phyloP scores from a whole-genome alignment of 345 rosid genomes.

The Acer yangbiense region DNA sequence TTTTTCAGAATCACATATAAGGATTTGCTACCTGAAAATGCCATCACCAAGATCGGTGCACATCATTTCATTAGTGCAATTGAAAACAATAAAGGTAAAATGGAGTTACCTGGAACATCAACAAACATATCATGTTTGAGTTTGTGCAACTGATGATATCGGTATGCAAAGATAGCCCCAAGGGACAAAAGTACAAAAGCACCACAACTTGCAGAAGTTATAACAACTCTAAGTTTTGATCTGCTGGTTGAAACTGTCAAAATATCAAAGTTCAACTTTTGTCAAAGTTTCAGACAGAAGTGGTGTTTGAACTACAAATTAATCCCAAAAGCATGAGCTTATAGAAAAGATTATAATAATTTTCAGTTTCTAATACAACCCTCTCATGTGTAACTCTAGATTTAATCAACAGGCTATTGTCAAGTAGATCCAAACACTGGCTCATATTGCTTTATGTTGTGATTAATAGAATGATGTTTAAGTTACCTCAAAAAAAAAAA shows the following conservation, averaged over 20 bases:
- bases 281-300: background rate
- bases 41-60: background rate
- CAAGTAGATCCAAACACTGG: background rate
- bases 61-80: background rate
- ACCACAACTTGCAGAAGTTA: constrained; percentile 54
- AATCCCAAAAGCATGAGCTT: background rate
- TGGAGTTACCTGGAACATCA: constrained; percentile 72
- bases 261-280: constrained; percentile 3
- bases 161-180: constrained; percentile 51
- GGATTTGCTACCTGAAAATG: background rate
- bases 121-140: constrained; percentile 53
- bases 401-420: background rate
- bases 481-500: background rate
- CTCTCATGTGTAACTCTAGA: background rate
- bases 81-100: constrained; percentile 3
- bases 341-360: background rate
- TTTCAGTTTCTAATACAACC: background rate
- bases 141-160: constrained; percentile 46
- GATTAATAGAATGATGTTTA: background rate
- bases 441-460: background rate
- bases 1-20: background rate
- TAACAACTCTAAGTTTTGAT: constrained; percentile 57
- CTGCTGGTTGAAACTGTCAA: constrained; percentile 56
- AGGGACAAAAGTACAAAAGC: constrained; percentile 50
- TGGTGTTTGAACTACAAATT: background rate